Base-by-base conservation (phyloP, 768 basidiomycete genomes). In the Mycena floridula region DNA sequence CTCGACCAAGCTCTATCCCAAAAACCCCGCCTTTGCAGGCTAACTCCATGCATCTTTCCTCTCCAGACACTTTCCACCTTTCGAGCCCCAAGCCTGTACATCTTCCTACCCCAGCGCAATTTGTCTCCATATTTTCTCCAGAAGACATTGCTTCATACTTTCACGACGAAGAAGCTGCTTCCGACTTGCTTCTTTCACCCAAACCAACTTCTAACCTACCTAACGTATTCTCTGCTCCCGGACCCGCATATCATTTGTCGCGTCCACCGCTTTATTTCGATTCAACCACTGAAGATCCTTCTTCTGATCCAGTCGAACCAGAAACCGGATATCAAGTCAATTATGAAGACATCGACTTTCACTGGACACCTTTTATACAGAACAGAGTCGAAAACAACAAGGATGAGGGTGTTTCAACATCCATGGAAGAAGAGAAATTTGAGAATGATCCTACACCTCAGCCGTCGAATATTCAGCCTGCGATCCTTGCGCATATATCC, bases 331-430 rank as follows among this genome's bases (percentile, higher is more conserved):
- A 66, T 48, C 62, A 64, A 22, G 51, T 75, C 32, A 65, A 72
- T 47, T 58, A 67, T 28, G 57, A 62, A 5, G 53, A 54, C 4
- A 59, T 82, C 7, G 75, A 76, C 52, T 84, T 83, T 50, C 67
- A 55, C 42, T 83, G 82, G 81, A 58, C 62, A 37, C 72, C 73
- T 7, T 84, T 82, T 50, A 54, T 70, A 44, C 57, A 64, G 40
- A 63, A 65, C 13, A 39, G 38, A 20, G 15, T 24, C 23, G 18
- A 21, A 15, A 24, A 24, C 32, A 5, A 36, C 12, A 11, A 15
- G 15, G 35, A n/a, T 36, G 32, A 18, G n/a, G 27, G 11, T 12
- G 1, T 12, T 3, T 16, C 11, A 9, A 18, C 43, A 13, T 44
- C 43, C 37, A 25, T 22, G 13, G 43, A 44, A 12, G 43, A 9